Base-by-base conservation (phyloP, 1,139 yeast genomes). In the Nakaseomyces sp. region DNA sequence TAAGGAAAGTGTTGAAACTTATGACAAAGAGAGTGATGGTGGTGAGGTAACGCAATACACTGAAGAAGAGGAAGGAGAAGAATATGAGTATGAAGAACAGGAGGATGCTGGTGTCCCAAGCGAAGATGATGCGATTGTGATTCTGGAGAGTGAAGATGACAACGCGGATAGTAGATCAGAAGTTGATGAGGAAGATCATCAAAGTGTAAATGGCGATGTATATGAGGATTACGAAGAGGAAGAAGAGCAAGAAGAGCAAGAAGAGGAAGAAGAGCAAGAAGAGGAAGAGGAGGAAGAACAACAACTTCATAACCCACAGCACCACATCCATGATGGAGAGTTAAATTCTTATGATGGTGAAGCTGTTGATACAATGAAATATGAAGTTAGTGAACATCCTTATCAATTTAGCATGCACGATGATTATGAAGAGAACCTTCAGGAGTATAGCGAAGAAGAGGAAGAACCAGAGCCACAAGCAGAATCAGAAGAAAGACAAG, bases 131-230 rank as follows among this genome's bases (percentile, higher is more conserved):
- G 33, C 17, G 6, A 30, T 44, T 40, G 40, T 43, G n/a, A 43
- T 45, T 13, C 43, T 31, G 31, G 49, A 41, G 10, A 40, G 42
- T 18, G 26, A n/a, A 12, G 41, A 13, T 9, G 29, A 26, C 13
- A 9, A 26, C 7, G 29, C 5, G 5, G n/a, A 26, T 7, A 28
- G 5, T 28, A 12, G 15, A 28, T 28, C 30, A 13, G 15, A 12
- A 12, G n/a, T n/a, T 12, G n/a, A 12, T 12, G n/a, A 28, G 10
- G 15, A 12, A 28, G 30, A 28, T 12, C 5, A 28, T 28, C 9
- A 24, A 7, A 7, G 10, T 24, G 7, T 26, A 12, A 26, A 28
- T 18, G 44, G 17, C 4, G 41, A 35, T n/a, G 44, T 19, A 31
- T 15, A 15, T 19, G 32, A 29, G n/a, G n/a, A n/a, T n/a, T n/a